Evolutionary conservation across 345 rosid species (phyloP).

Genomic region (Hibiscus trionum): DNA sequence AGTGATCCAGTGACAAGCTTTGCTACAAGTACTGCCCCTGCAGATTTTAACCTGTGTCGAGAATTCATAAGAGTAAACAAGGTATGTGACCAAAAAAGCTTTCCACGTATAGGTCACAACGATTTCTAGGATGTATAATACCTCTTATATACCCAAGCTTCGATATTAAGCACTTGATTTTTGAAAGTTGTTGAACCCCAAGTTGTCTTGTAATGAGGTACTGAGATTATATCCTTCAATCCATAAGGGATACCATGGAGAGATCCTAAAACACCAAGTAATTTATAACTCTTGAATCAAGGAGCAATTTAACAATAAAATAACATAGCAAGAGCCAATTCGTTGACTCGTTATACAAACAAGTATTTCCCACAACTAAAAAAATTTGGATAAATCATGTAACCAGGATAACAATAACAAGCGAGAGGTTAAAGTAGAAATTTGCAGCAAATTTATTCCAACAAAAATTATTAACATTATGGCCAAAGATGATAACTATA

Average conservation of each 20-base stretch:
- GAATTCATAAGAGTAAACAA: background rate
- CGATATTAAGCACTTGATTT: conserved; percentile 58
- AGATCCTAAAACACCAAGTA: conserved; percentile 46
- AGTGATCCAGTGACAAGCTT: conserved; percentile 77
- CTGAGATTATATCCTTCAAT: conserved; percentile 70
- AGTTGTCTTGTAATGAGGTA: conserved; percentile 72
- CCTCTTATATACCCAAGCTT: conserved; percentile 93
- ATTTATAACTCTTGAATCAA: no score
- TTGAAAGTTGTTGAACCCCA: conserved; percentile 82
- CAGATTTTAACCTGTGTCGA: conserved; percentile 44
- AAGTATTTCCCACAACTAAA: no score
- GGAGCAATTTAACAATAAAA: background rate
- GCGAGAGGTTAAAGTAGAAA: no score
- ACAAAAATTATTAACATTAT: no score
- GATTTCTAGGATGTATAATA: conserved; percentile 12
- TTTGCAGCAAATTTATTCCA: no score
- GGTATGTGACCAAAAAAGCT: background rate
- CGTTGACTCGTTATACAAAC: no score
- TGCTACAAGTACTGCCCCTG: conserved; percentile 63
- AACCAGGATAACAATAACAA: no score
- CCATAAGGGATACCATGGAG: conserved; percentile 32
- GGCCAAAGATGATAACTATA: background rate
- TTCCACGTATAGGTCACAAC: background rate
- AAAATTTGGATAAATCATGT: no score
- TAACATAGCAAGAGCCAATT: no score